Base-by-base conservation (phyloP, 345 rosid genomes). In the Luvunga scandens region DNA sequence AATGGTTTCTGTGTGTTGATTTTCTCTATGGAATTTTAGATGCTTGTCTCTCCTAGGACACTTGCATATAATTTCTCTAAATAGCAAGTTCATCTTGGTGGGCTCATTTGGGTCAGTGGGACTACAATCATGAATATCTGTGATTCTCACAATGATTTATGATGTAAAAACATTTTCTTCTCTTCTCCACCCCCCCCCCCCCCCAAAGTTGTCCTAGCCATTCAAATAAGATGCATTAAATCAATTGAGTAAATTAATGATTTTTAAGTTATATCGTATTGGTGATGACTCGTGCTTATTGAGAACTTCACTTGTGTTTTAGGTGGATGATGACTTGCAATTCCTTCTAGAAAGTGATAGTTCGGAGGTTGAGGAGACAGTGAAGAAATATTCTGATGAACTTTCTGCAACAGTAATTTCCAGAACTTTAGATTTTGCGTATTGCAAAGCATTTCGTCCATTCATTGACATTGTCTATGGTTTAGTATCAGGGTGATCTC, bases 351-450 rank as follows among this genome's bases (percentile, higher is more conserved):
- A 74, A 66, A 85, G 30, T 31, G 85, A 89, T 74, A 25, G 33
- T 71, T 39, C 71, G 12, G 21, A 59, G 60, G 89, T 87, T 31
- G 86, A 85, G 53, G 83, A 79, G 78, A 50, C 59, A 4, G n/a
- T 85, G 78, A 84, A 83, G 81, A 88, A 91, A 79, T 79, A 91
- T 84, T 84, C 87, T 50, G 86, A 84, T 83, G 83, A 87, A 50
- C 79, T 86, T 39, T 69, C 69, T 27, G 42, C 79, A 18, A 82
- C 78, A 28, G 94, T 91, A 75, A 84, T 74, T 79, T 69, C 76
- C 83, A 71, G 73, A 77, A 85, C 56, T 53, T 31, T 33, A 38
- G 31, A 38, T 36, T 62, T 59, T 48, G 6, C 42, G 31, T 10
- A 71, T 18, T 8, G 63, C 68, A 22, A 64, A 75, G 61, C 7